Conservation (phyloP, 768 basidiomycete species). For the Panellus pusillus region DNA sequence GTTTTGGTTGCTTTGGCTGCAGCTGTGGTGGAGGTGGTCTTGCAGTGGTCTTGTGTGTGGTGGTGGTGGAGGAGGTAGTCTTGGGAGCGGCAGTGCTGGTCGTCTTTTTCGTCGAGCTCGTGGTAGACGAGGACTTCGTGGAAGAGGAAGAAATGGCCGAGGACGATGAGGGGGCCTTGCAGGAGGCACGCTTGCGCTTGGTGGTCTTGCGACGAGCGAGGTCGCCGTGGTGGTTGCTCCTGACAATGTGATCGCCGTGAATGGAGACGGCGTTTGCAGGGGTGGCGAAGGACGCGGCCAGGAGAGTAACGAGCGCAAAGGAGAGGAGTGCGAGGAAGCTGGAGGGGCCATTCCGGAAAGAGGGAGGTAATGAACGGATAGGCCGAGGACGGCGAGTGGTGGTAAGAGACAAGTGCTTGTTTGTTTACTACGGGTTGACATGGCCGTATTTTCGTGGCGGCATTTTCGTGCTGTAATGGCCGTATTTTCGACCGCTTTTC, state of each 20-base stretch:
- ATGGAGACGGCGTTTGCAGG: slow-evolving; percentile 56
- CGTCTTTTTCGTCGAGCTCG: slow-evolving; percentile 21
- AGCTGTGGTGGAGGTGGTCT: slow-evolving; percentile 7
- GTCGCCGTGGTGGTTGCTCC: slow-evolving; percentile 34
- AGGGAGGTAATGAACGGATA: slow-evolving; percentile 19
- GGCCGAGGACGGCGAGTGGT: slow-evolving; percentile 11
- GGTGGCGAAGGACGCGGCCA: slow-evolving; percentile 49
- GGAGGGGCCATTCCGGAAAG: slow-evolving; percentile 44
- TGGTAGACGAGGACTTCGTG: slow-evolving; percentile 9
- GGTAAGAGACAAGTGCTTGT: slow-evolving; percentile 3
- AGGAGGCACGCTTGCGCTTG: slow-evolving; percentile 53
- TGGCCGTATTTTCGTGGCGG: too few species aligned
- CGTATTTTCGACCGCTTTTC: neutral
- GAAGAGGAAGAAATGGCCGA: slow-evolving; percentile 19
- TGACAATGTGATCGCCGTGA: slow-evolving; percentile 36
- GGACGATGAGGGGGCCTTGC: slow-evolving; percentile 52
- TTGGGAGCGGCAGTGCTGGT: slow-evolving; percentile 20
- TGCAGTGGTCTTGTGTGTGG: slow-evolving; percentile 18
- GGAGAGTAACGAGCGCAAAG: slow-evolving; percentile 55
- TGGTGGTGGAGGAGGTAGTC: slow-evolving; percentile 4
- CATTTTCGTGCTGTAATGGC: too few species aligned
- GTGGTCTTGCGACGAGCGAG: slow-evolving; percentile 38
- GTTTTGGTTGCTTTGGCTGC: neutral
- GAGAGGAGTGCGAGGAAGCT: slow-evolving; percentile 62
- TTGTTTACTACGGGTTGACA: too few species aligned